Evolutionary conservation across 1,284 basidiomycete species (phyloP).

Genomic region (Malassezia yamatoensis): DNA sequence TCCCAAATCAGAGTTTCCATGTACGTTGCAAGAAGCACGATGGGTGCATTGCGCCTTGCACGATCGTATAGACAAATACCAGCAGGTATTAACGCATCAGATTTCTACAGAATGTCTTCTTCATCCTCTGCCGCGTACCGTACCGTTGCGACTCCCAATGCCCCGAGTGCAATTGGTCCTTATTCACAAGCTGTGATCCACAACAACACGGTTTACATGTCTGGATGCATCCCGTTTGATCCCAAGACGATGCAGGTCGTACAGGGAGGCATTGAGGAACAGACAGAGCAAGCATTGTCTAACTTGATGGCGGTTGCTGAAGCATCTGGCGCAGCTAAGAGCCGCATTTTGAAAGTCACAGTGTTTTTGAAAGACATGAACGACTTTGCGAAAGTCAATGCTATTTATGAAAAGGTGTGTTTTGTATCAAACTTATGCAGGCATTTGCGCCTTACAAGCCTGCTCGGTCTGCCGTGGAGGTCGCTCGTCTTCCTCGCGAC

Average conservation of each 20-base stretch:
- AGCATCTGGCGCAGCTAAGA: slow-evolving; percentile 56
- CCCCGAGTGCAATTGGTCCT: slow-evolving; percentile 45
- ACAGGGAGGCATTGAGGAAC: slow-evolving; percentile 65
- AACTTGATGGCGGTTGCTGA: slow-evolving; percentile 77
- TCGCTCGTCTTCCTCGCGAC: slow-evolving; percentile 63
- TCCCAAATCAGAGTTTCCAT: neutral
- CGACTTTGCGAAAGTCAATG: slow-evolving; percentile 77
- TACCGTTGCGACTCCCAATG: slow-evolving; percentile 36
- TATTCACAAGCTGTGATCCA: slow-evolving; percentile 62
- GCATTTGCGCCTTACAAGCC: slow-evolving; percentile 60
- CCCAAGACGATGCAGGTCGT: slow-evolving; percentile 66
- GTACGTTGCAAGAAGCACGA: neutral
- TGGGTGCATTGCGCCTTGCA: neutral
- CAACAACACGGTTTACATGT: slow-evolving; percentile 75
- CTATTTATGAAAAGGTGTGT: slow-evolving; percentile 44
- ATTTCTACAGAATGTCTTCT: neutral
- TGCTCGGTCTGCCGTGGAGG: slow-evolving; percentile 66
- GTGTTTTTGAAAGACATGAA: slow-evolving; percentile 88
- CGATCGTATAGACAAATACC: too few species aligned
- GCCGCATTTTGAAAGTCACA: slow-evolving; percentile 46
- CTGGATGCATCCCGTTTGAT: slow-evolving; percentile 78
- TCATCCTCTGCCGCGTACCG: slow-evolving; percentile 25
- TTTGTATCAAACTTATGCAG: neutral
- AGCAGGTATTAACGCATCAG: too few species aligned
- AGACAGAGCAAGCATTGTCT: slow-evolving; percentile 72